These are phyloP conservation scores for Phytophthora pisi DNA, from an alignment of 352 stramenopile species.

Conservation along the genomic window DNA sequence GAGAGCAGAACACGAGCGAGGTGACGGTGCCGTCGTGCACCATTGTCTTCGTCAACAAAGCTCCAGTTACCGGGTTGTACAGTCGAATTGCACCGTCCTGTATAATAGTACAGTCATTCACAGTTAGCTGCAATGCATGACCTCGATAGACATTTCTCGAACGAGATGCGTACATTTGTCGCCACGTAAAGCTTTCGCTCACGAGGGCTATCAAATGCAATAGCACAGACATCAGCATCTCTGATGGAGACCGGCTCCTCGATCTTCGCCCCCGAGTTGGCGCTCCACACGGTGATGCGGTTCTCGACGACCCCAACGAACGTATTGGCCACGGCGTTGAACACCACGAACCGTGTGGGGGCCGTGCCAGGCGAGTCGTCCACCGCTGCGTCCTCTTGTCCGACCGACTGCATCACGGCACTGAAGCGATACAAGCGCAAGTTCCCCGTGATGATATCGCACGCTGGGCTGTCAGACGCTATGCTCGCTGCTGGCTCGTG, in stretches of 20 bases:
- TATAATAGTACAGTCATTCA: background rate
- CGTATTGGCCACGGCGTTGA: constrained; percentile 63
- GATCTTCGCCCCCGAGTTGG: constrained; percentile 62
- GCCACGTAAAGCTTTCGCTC: constrained; percentile 74
- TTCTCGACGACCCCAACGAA: constrained; percentile 67
- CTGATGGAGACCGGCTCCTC: constrained; percentile 56
- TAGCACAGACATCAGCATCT: constrained; percentile 59
- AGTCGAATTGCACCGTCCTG: constrained; percentile 70
- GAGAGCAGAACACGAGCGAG: constrained; percentile 63
- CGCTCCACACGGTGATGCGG: constrained; percentile 70
- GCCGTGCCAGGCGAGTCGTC: constrained; percentile 30
- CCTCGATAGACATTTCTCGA: background rate
- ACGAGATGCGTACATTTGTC: constrained; percentile 54
- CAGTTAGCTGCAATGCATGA: background rate
- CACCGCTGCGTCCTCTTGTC: constrained; percentile 15
- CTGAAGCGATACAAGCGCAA: constrained; percentile 64
- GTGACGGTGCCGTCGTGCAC: constrained; percentile 67
- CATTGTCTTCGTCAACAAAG: constrained; percentile 55
- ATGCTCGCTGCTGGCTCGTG: constrained; percentile 13
- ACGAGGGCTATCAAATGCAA: constrained; percentile 64
- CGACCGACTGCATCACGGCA: constrained; percentile 37
- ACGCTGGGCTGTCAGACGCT: constrained; percentile 33
- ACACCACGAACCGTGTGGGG: constrained; percentile 53
- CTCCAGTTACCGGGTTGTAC: constrained; percentile 74
- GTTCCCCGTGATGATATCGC: constrained; percentile 58